Evolutionary conservation across 2,329 filamentous ascomycete genomes (phyloP), one percentile per base, ranked within the genome.

Genomic region (Exophiala oligosperma): DNA sequence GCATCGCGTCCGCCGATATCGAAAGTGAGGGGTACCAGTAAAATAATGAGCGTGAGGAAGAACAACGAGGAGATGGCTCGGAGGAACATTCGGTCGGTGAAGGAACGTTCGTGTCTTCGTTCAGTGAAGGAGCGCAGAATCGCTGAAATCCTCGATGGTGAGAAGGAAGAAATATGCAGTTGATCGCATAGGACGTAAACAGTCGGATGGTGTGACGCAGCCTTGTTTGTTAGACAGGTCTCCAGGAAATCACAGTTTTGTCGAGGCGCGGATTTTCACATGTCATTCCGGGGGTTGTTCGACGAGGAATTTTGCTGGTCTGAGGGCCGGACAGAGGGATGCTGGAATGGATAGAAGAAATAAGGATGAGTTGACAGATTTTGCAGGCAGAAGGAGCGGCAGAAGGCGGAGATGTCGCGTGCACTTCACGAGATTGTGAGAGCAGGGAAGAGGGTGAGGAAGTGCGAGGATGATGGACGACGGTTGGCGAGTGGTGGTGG

Each of bases 1-100:
- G 92, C 96, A 68, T 94, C 92, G 70, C 91, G 88, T 62, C 94
- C 94, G 72, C 94, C 94, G 70, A 97, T 93, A 84, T 99, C 94
- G 79, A 97, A 97, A 70, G 93, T 91, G 72, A 99, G 87, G 62
- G 94, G 94, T 72, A 99, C 94, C 62, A 92, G 96, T 72, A 97
- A 89, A 71, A 97, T 87, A 74, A 97, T 92, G 77, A 90, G 90
- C 76, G 92, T 83, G 69, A 97, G 86, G 78, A 97, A 97, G 76
- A 91, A 77, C 72, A 88, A 81, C 77, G 91, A 91, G 71, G 91
- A 91, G 68, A 92, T 72, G 73, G 88, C 83, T 73, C 88, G 87
- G 75, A 92, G 81, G 88, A 88, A 92, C 90, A 96, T 96, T 76
- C 59, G 62, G 62, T 59, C 62, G 61, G 57, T 54, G 46, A 43